Base-by-base conservation (phyloP, 176 grass and related monocot species). In the Oryza coarctata region DNA sequence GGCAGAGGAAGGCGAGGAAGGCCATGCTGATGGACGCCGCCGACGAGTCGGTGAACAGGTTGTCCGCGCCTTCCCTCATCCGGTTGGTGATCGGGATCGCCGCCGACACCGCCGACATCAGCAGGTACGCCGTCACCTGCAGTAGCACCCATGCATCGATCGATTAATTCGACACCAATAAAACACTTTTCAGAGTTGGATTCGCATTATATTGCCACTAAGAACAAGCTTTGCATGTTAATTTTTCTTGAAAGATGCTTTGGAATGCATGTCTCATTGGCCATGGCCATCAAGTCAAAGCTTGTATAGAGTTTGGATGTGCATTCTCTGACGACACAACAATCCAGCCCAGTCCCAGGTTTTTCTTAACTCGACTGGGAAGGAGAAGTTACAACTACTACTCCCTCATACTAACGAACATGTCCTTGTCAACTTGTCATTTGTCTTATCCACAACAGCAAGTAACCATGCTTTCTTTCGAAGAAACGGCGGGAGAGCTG, bases 11-110 rank as follows among this genome's bases (percentile, higher is more conserved):
- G 31, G 96, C 93, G 9, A 95, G 82, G 79, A 99, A 99, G 2
- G 93, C 87, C 93, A 99, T 95, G 91, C 96, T 92, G 70, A 99
- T 95, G 14, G 96, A 91, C 28, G 93, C 96, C 8, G 91, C 71
- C 15, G 96, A 99, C 3, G 93, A 90, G 79, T 99, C 93, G 0
- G 93, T 94, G 76, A 99, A 99, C 12, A 90, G 71, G 20, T 93
- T 99, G 23, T 88, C 87, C 5, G 79, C 76, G 7, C 89, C 89
- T 33, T 91, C 82, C 18, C 93, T 93, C 93, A 95, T 95, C 12
- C 83, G 79, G 74, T 98, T 93, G 3, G 96, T 99, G 34, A 95
- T 82, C 12, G 96, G 96, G 44, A 99, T 87, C 27, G 96, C 93
- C 0, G 96, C 93, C 0, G 96, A 99, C 9, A 90, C 43, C 15